A percentile compares a stretch with the other conserved stretches of the same genome.
Evolutionary conservation across 139 green algal genomes (phyloP).

Genomic region (Micractinium conductrix): DNA sequence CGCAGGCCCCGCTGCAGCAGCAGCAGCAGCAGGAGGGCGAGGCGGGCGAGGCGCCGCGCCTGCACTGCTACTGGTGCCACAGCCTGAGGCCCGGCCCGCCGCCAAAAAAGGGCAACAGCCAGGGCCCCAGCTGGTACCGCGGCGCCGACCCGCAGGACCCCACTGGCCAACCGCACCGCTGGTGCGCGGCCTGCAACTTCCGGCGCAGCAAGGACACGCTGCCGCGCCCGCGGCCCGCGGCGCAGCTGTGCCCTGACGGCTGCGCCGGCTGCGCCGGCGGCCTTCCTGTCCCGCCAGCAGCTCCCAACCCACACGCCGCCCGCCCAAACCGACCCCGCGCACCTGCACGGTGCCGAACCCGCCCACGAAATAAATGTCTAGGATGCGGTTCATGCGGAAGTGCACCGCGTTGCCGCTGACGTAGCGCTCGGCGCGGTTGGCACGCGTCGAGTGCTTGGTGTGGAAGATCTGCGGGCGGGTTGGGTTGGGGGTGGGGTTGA

Average conservation of each 20-base stretch:
- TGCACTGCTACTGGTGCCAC: constrained; percentile 1
- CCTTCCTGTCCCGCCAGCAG: too few relatives aligned
- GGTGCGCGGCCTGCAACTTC: constrained; percentile 2
- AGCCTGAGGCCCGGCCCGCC: not conserved
- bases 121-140: not conserved
- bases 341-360: constrained; percentile 91
- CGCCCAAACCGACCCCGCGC: not conserved
- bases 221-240: too few relatives aligned
- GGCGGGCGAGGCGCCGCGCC: not conserved
- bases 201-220: not conserved
- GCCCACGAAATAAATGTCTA: constrained; percentile 99
- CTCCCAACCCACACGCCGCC: too few relatives aligned
- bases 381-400: constrained; percentile 95
- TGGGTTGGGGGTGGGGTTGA: too few relatives aligned
- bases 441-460: constrained; percentile 69
- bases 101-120: not conserved
- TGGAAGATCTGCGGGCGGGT: constrained; percentile 74
- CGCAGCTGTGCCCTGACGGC: not conserved
- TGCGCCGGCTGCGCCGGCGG: not conserved
- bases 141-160: not conserved
- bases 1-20: too few relatives aligned
- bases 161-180: not conserved
- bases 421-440: constrained; percentile 19
- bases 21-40: not conserved
- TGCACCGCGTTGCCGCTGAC: constrained; percentile 82